Base-by-base conservation (phyloP, 2,329 filamentous ascomycete genomes). In the Lecanosticta acicola region DNA sequence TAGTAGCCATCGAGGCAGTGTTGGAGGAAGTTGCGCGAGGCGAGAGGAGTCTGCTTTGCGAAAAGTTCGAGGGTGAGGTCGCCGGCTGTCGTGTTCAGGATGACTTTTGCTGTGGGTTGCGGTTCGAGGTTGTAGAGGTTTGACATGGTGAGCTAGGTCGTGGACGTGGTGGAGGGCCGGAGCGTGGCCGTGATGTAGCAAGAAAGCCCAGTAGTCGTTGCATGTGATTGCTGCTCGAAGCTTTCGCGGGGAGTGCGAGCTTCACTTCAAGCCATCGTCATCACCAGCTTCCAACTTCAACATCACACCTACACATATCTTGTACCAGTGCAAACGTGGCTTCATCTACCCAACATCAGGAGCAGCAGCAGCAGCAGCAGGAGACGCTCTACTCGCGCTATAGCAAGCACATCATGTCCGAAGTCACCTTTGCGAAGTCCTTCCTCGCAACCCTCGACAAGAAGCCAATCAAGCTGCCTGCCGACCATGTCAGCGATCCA, bases 1-100 rank as follows among this genome's bases (percentile, higher is more conserved):
- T 97, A 98, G 73, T 97, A 97, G 57, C 89, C 89, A 65, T 98
- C 90, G 57, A 96, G 79, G 64, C 87, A 93, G 62, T 90, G 84
- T 67, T 98, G 93, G 32, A 98, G 78, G 69, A 98, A 98, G 72
- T 96, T 97, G 58, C 91, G 88, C 63, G 84, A 89, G 19, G 93
- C 85, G 51, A 96, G 76, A 7, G 93, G 93, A 0, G 87, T 85
- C 69, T 98, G 93, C 64, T 93, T 93, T 14, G 90, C 90, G 74
- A 95, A 98, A 46, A 98, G 82, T 68, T 95, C 88, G 68, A 98
- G 79, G 32, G 86, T 83, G 47, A 98, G 78, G 61, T 95, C 90
- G 67, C 93, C 93, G 37, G 84, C 75, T 4, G 87, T 94, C 8
- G 93, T 98, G 68, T 94, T 84, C 34, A 98, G 76, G 56, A 96